Base-by-base conservation (phyloP, 371 early-diverging fungal genomes). In the Apophysomyces sp. region DNA sequence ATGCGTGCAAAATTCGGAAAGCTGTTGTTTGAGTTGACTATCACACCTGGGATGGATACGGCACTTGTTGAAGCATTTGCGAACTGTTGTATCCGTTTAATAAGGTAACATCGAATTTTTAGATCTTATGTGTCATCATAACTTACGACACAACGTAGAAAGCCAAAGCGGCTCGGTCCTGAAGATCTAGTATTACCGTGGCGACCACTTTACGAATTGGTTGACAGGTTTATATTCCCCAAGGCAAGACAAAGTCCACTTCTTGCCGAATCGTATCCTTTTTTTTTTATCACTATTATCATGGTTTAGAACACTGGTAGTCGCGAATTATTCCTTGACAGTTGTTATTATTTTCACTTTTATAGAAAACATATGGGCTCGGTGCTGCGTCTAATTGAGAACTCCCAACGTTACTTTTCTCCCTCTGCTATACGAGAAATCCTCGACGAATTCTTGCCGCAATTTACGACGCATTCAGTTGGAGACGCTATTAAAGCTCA, bases 181-280 rank as follows among this genome's bases (percentile, higher is more conserved):
- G 80, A 86, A 18, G 86, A 86, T 62, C 62, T 91, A 15, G 65
- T 78, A 26, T 68, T 93, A 26, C 84, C 85, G 18, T 94, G 94
- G 94, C 68, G 85, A 28, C 90, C 90, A n/a, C 62, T 92, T 27
- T 92, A 86, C 71, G 79, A 89, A 9, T 57, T 84, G 51, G 76
- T 90, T 41, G 68, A 82, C 15, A 60, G 66, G 34, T 71, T 76
- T 16, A 66, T 86, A 36, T 87, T 87, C 69, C 88, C 88, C 55
- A 87, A 87, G 64, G 67, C 72, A 34, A 78, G 90, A 69, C 86
- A 91, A 56, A 78, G 79, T 64, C 81, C 81, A 18, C 68, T 85
- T 16, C 60, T 85, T 29, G 81, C 82, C 29, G 86, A 82, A 63
- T 76, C 79, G 86, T 83, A 70, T 66, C 62, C 63, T 37, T 40